Evolutionary conservation across 225 moss, liverwort and hornwort genomes (phyloP).

Genomic region (Lunularia cruciata): DNA sequence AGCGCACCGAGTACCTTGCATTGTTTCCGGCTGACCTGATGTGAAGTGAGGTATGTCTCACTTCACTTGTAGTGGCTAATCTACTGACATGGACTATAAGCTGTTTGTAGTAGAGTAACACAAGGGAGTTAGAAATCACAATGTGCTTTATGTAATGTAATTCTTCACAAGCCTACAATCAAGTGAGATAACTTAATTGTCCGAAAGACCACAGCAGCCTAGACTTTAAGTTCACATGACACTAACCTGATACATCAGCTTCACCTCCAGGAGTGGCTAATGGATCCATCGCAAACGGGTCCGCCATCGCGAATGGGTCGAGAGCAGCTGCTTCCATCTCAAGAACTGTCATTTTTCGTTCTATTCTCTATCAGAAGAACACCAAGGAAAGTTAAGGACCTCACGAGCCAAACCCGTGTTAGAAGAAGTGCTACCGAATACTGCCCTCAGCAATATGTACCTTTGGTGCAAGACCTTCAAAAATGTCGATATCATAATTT

Average conservation of each 20-base stretch:
- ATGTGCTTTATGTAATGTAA: no score
- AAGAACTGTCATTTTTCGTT: constrained; percentile 30
- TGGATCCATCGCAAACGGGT: constrained; percentile 34
- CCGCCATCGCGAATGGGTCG: constrained; percentile 9
- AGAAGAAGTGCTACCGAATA: no score
- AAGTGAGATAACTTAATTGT: no score
- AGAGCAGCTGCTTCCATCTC: constrained; percentile 19
- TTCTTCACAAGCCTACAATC: no score
- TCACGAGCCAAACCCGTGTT: no score
- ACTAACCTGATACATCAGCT: constrained; percentile 20
- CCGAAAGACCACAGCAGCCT: not conserved
- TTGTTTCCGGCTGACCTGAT: no score
- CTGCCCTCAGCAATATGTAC: no score
- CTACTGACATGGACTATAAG: no score
- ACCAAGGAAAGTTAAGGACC: not conserved
- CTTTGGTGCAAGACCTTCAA: constrained; percentile 48
- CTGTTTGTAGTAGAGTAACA: not conserved
- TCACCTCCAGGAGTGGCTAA: constrained; percentile 20
- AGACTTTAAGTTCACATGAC: not conserved
- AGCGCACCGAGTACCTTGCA: no score
- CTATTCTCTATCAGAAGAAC: constrained; percentile 28
- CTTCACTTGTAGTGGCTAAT: no score
- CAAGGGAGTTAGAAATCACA: no score
- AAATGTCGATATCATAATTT: constrained; percentile 48
- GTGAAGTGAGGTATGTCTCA: no score